Evolutionary conservation across 1,284 basidiomycete genomes (phyloP).

Genomic region (Cutaneotrichosporon cavernicola): DNA sequence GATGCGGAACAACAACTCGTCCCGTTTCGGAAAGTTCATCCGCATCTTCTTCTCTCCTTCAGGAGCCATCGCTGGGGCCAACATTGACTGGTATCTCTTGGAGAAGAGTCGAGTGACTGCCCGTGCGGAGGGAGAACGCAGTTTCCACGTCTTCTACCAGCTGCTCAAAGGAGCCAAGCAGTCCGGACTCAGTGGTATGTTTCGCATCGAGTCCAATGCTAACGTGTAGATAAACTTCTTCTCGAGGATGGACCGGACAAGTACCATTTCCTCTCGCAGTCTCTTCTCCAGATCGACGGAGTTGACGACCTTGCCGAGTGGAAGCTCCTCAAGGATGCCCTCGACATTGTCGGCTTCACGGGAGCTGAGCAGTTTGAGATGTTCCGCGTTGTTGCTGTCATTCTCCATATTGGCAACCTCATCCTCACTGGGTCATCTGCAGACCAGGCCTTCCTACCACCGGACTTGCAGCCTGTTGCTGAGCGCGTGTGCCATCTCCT

Average conservation of each 20-base stretch:
- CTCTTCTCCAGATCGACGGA: constrained; percentile 86
- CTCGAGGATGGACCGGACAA: constrained; percentile 74
- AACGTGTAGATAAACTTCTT: constrained; percentile 65
- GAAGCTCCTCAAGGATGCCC: constrained; percentile 63
- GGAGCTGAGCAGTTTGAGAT: constrained; percentile 82
- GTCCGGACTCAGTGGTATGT: constrained; percentile 63
- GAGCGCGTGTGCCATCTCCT: constrained; percentile 92
- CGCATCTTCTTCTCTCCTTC: constrained; percentile 91
- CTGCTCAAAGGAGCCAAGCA: constrained; percentile 67
- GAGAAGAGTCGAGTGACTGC: constrained; percentile 95
- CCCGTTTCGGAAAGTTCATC: constrained; percentile 94
- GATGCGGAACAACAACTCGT: constrained; percentile 97
- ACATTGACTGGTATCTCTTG: constrained; percentile 98
- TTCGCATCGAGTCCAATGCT: neutral
- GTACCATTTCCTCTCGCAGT: constrained; percentile 89
- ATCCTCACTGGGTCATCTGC: constrained; percentile 74
- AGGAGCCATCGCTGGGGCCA: constrained; percentile 95
- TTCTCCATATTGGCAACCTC: constrained; percentile 96
- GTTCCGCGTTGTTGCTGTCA: constrained; percentile 89
- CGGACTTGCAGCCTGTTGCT: constrained; percentile 57
- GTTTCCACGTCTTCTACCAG: constrained; percentile 98
- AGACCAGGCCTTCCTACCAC: constrained; percentile 83
- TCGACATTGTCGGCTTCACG: constrained; percentile 63
- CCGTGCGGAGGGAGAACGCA: constrained; percentile 83
- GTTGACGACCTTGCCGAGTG: constrained; percentile 92